Percentiles rank a stretch among this genome's conserved stretches.
These are phyloP conservation scores for Capsella rubella DNA, from an alignment of 441 rosid species.

Conservation along the genomic window DNA sequence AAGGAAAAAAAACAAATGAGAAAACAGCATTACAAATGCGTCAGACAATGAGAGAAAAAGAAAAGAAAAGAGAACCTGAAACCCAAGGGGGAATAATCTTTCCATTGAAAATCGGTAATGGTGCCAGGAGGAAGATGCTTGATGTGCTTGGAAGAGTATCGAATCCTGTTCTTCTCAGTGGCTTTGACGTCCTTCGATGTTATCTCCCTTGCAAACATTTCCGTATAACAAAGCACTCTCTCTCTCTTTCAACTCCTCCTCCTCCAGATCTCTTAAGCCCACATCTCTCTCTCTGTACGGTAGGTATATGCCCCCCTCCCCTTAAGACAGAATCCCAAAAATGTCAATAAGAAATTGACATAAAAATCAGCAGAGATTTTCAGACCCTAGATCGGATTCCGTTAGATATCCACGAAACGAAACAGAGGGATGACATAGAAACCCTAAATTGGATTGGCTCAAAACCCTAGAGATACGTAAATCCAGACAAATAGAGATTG, in stretches of 20 bases:
- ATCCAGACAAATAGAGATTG: too few species aligned
- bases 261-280: conserved; percentile 16
- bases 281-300: conserved; percentile 2
- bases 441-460: too few species aligned
- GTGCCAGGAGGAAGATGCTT: conserved; percentile 49
- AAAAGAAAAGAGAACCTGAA: conserved; percentile 51
- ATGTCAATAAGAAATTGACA: too few species aligned
- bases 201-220: conserved; percentile 42
- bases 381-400: background rate
- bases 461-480: too few species aligned
- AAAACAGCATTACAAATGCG: too few species aligned
- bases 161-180: conserved; percentile 46
- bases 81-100: conserved; percentile 63
- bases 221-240: conserved; percentile 1
- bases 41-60: background rate
- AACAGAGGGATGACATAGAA: too few species aligned
- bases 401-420: too few species aligned
- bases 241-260: conserved; percentile 8
- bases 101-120: conserved; percentile 58
- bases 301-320: too few species aligned
- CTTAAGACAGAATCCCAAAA: background rate
- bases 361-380: too few species aligned
- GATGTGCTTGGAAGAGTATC: conserved; percentile 42
- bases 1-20: background rate
- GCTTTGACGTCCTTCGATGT: conserved; percentile 45